A percentile compares a stretch with the other conserved stretches of the same genome.
These are phyloP conservation scores for Fusarium torulosum DNA, from an alignment of 2,329 filamentous ascomycete genomes.

Conservation along the genomic window DNA sequence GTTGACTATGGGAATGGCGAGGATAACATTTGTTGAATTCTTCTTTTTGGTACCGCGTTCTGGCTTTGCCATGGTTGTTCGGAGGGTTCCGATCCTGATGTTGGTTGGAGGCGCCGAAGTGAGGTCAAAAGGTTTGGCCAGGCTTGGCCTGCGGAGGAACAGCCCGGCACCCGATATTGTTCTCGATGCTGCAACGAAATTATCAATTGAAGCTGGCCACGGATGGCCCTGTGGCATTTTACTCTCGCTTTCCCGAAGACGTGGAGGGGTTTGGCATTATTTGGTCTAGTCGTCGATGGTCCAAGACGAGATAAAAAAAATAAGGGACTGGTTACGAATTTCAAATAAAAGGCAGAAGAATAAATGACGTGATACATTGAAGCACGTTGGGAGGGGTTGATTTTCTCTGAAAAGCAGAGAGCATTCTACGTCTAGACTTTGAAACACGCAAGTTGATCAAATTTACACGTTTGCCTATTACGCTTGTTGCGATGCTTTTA, in stretches of 20 bases:
- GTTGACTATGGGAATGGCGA: conserved; percentile 44
- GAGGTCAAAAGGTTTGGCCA: conserved; percentile 43
- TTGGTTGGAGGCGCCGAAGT: conserved; percentile 41
- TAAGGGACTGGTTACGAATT: conserved; percentile 38
- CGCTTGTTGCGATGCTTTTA: background rate
- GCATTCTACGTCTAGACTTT: conserved; percentile 34
- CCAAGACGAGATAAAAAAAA: conserved; percentile 43
- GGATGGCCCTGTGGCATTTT: conserved; percentile 46
- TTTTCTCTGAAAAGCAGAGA: conserved; percentile 27
- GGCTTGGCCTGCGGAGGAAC: conserved; percentile 39
- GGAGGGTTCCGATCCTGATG: conserved; percentile 37
- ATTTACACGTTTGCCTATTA: conserved; percentile 10
- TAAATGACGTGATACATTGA: conserved; percentile 34
- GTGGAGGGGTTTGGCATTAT: conserved; percentile 41
- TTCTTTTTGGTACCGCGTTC: conserved; percentile 44
- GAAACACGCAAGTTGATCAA: conserved; percentile 41
- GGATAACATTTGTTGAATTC: conserved; percentile 42
- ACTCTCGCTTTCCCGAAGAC: conserved; percentile 45
- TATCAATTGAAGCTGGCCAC: conserved; percentile 49
- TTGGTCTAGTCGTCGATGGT: conserved; percentile 39
- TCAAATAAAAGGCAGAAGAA: conserved; percentile 38
- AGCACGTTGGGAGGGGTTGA: conserved; percentile 23
- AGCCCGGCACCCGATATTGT: conserved; percentile 41
- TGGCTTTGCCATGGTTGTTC: conserved; percentile 43
- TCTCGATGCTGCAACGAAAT: conserved; percentile 45